A percentile compares a stretch with the other conserved stretches of the same genome.
phyloP scores from a whole-genome alignment of 164 flowering plant species.

The Berberis vulgaris region DNA sequence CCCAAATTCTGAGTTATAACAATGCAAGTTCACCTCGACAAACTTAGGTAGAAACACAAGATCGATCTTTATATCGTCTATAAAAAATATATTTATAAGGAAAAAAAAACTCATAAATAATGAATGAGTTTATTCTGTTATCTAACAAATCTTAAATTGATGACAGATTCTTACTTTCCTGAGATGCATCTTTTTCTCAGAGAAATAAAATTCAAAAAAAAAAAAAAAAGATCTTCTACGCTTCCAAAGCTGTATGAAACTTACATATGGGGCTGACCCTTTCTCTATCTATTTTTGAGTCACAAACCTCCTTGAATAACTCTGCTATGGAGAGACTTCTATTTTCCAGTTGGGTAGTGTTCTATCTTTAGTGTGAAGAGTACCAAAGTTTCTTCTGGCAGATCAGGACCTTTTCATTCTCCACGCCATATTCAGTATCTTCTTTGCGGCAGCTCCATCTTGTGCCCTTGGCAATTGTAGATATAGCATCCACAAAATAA shows the following conservation, averaged over 20 bases:
- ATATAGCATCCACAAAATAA: conserved; percentile 55
- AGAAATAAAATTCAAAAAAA: too few species aligned
- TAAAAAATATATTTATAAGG: conserved; percentile 4
- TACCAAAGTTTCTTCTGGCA: conserved; percentile 94
- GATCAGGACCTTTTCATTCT: conserved; percentile 66
- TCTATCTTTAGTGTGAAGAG: conserved; percentile 24
- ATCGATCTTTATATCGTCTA: not conserved
- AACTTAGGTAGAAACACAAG: not conserved
- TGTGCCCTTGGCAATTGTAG: conserved; percentile 67
- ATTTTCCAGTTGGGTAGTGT: too few species aligned
- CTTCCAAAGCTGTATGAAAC: not conserved
- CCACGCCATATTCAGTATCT: conserved; percentile 54
- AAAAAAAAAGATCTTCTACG: not conserved
- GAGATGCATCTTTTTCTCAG: not conserved
- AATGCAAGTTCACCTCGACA: too few species aligned
- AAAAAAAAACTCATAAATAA: not conserved
- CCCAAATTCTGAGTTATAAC: too few species aligned
- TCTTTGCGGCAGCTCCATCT: conserved; percentile 83
- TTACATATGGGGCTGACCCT: not conserved
- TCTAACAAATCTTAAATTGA: not conserved
- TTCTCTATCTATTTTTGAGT: not conserved
- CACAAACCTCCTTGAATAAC: not conserved
- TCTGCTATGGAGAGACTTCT: not conserved
- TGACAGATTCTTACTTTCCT: not conserved
- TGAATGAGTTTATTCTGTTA: conserved; percentile 2